phyloP scores from a whole-genome alignment of 331 rosid species.

The Quercus tomentella region DNA sequence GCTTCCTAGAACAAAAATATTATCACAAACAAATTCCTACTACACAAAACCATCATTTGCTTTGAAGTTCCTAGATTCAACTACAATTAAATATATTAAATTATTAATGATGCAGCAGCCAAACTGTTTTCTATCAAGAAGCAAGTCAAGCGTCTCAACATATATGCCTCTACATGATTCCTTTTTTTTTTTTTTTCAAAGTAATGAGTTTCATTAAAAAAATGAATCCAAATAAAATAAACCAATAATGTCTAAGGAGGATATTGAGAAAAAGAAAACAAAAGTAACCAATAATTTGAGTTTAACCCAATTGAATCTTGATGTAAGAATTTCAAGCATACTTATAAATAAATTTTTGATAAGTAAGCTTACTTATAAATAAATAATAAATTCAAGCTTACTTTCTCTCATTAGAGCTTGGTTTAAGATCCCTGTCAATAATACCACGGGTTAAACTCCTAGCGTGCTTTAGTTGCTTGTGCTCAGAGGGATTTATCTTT shows the following conservation, averaged over 20 bases:
- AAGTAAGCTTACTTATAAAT: no score
- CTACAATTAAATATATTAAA: not conserved
- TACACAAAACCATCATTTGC: not conserved
- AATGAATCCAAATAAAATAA: no score
- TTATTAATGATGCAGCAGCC: not conserved
- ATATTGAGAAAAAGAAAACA: not conserved
- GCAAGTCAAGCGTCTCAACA: not conserved
- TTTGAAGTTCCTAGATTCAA: not conserved
- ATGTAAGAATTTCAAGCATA: slow-evolving; percentile 13
- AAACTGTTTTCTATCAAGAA: not conserved
- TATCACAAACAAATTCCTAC: not conserved
- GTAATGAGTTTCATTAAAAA: no score
- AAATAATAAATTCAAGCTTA: slow-evolving; percentile 28
- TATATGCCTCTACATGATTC: no score
- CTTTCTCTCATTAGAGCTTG: slow-evolving; percentile 93
- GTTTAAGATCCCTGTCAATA: slow-evolving; percentile 94
- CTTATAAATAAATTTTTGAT: no score
- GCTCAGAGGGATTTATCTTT: slow-evolving; percentile 89
- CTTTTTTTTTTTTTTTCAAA: no score
- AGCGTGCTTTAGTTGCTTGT: slow-evolving; percentile 93
- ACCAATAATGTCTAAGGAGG: not conserved
- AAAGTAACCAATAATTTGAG: not conserved
- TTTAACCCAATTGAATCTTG: not conserved
- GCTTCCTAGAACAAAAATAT: not conserved
- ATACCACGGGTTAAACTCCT: slow-evolving; percentile 96